phyloP scores from a whole-genome alignment of 2,329 filamentous ascomycete species.

The Verticillium alfalfae region DNA sequence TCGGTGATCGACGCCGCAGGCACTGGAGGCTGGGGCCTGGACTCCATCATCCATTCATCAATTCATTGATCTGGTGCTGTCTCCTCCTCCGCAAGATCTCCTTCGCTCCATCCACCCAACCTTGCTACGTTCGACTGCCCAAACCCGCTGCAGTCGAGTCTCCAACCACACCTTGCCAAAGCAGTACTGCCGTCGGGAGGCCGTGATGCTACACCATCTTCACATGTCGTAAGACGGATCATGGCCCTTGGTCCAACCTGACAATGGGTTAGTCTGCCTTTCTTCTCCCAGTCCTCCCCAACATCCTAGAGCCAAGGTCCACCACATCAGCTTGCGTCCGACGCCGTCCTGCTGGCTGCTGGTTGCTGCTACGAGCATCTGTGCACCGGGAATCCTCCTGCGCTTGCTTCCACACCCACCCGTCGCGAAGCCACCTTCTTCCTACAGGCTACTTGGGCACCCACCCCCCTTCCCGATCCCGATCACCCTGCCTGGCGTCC shows the following conservation, averaged over 20 bases:
- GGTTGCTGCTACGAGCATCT: constrained; percentile 1
- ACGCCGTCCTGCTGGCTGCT: background rate
- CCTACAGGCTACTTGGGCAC: background rate
- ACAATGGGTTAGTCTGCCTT: constrained; percentile 25
- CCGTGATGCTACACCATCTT: constrained; percentile 1
- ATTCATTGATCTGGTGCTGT: background rate
- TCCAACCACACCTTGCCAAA: background rate
- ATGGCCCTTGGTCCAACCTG: constrained; percentile 25
- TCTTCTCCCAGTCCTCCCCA: background rate
- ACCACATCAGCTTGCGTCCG: background rate
- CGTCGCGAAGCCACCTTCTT: background rate
- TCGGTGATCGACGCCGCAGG: background rate
- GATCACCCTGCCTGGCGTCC: background rate
- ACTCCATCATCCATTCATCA: background rate
- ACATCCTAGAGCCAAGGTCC: background rate
- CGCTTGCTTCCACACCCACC: constrained; percentile 10
- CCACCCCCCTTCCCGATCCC: constrained; percentile 9
- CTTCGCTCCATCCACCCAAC: background rate
- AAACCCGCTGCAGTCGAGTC: background rate
- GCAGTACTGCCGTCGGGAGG: background rate
- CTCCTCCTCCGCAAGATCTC: background rate
- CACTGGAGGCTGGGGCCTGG: background rate
- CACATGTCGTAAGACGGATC: constrained; percentile 19
- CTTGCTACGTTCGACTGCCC: constrained; percentile 1
- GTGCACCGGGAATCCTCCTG: constrained; percentile 13